Base-by-base conservation (phyloP, 2,329 filamentous ascomycete species). In the Stemphylium lycopersici region DNA sequence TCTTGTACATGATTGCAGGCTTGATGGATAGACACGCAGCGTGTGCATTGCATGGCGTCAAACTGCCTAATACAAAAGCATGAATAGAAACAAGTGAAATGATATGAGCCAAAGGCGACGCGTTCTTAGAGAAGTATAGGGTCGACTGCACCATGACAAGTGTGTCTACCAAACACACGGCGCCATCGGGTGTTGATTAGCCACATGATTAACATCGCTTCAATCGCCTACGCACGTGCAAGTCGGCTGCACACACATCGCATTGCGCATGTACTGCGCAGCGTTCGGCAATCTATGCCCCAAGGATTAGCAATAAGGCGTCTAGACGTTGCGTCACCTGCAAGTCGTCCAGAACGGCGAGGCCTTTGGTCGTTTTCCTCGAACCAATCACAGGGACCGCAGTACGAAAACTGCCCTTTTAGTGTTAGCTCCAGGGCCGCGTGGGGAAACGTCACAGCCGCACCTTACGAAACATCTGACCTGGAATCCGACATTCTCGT, bases 401-500 rank as follows among this genome's bases (percentile, higher is more conserved):
- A 58, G 59, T 64, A 64, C 61, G 61, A 54, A 51, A 49, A 32
- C 33, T 55, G 26, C 57, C 52, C 22, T 45, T 51, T 38, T 16
- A 26, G 48, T 29, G 55, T 55, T 60, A 62, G 54, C 34, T 33
- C n/a, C 32, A 43, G 20, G 29, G 18, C 48, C 34, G 34, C 15
- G 55, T 54, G 41, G 52, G 50, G 52, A 59, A 42, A 48, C 36
- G 43, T 57, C 61, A 59, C 56, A 45, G 49, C 42, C 36, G 49
- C 52, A 46, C 51, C 48, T 40, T 52, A 48, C 49, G 26, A 50
- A 41, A 47, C 48, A 47, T 48, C 31, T 46, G 32, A 44, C 44
- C 47, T 44, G 33, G 16, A 39, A 42, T 16, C 42, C 36, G 15
- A 36, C 20, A 34, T 33, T 31, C 34, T 29, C 22, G 29, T n/a